These are phyloP conservation scores for Saccharomycopsis phalli DNA, from an alignment of 1,139 yeast species.

Conservation along the genomic window DNA sequence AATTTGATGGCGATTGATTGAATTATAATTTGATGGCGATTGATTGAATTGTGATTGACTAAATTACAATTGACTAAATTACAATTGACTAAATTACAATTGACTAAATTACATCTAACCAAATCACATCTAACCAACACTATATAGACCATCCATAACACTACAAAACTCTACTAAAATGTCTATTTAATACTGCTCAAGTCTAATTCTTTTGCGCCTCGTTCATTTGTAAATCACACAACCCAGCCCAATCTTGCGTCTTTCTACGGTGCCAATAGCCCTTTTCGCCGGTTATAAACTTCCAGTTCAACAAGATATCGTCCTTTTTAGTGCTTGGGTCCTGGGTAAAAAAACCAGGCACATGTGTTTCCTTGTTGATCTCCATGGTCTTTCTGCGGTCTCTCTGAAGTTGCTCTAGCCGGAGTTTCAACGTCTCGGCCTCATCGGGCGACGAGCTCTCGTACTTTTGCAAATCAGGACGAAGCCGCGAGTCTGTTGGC, in stretches of 20 bases:
- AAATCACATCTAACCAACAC: no score
- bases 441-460: constrained; percentile 58
- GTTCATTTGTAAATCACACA: no score
- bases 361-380: constrained; percentile 35
- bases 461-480: constrained; percentile 77
- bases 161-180: no score
- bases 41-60: no score
- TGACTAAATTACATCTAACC: no score
- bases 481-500: constrained; percentile 79
- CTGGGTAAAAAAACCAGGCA: constrained; percentile 58
- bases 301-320: constrained; percentile 43
- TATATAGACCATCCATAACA: no score
- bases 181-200: no score
- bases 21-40: no score
- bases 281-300: constrained; percentile 46
- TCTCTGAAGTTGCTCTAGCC: constrained; percentile 75
- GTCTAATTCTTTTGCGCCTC: no score
- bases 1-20: no score
- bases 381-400: constrained; percentile 57
- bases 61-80: no score
- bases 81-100: no score
- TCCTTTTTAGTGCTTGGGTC: constrained; percentile 32
- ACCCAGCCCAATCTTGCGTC: constrained; percentile 49
- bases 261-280: constrained; percentile 79
- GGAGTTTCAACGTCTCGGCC: constrained; percentile 62